A percentile compares a stretch with the other conserved stretches of the same genome.
These are phyloP conservation scores for Pleurotus salmoneostramineus DNA, from an alignment of 768 basidiomycete genomes.

Conservation along the genomic window DNA sequence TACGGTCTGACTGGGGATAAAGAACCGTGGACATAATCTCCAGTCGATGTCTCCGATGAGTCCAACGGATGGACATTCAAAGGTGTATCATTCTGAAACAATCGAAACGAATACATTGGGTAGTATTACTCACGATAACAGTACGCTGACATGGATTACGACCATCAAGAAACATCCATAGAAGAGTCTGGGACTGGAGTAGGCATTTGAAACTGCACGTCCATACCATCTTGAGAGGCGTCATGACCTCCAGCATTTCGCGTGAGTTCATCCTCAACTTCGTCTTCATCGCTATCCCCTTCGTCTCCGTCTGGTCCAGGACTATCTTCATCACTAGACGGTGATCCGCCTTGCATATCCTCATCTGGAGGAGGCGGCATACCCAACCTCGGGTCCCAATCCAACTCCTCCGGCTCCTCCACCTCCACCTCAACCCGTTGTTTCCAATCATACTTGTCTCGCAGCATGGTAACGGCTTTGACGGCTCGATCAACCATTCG, in stretches of 20 bases:
- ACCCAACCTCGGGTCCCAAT: conserved; percentile 57
- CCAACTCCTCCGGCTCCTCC: conserved; percentile 76
- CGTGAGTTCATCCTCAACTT: conserved; percentile 13
- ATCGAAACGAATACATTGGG: no score
- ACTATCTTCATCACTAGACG: conserved; percentile 10
- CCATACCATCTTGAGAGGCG: conserved; percentile 8
- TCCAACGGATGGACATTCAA: no score
- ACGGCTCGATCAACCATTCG: conserved; percentile 71
- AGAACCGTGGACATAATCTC: no score
- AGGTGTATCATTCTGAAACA: no score
- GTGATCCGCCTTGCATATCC: conserved; percentile 8
- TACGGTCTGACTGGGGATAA: no score
- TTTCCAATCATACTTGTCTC: conserved; percentile 82
- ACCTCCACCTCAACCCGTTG: conserved; percentile 75
- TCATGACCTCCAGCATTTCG: neutral
- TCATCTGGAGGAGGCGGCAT: conserved; percentile 28
- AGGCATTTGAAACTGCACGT: neutral
- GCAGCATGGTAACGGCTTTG: conserved; percentile 73
- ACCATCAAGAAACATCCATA: conserved; percentile 4
- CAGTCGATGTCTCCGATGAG: no score
- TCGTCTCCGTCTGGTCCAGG: conserved; percentile 10
- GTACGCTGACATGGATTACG: no score
- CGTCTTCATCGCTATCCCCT: conserved; percentile 17
- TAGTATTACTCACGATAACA: no score
- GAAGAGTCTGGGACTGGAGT: neutral